Base-by-base conservation (phyloP, 768 basidiomycete genomes). In the Collybiopsis confluens region DNA sequence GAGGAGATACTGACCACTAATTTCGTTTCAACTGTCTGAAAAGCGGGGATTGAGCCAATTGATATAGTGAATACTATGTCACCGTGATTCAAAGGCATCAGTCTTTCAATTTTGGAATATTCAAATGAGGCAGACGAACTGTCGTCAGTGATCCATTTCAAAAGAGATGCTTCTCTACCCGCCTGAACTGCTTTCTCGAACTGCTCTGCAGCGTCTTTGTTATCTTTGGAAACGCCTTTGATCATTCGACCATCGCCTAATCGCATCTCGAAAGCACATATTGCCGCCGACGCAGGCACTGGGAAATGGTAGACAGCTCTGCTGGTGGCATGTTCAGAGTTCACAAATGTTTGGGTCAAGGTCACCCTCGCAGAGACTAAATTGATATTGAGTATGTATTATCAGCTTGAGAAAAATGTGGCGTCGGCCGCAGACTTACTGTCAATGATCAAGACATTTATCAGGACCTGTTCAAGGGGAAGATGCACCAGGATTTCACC, bases 241-340 rank as follows among this genome's bases (percentile, higher is more conserved):
- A 85, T 63, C 3, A 68, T 58, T 0, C 71, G 64, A 6, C 73
- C 76, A 55, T 81, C 73, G 13, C 71, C 69, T 10, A 72, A 68
- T 36, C 67, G 68, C 64, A 83, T 73, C 30, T 74, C 66, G 59
- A 86, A 86, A 0, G 73, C 74, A 54, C 80, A 83, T 7, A 83
- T 71, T 0, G 80, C 81, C 0, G 77, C 78, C 27, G 68, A 70
- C 1, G 74, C 77, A 0, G 83, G 85, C 4, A 85, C 72, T 8
- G 83, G 82, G 57, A 86, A 85, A 36, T 74, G 69, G 62, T 83
- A 86, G 28, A 78, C 73, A 24, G 77, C 79, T 43, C 74, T 68
- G 37, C 64, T 62, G 0, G 80, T 81, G 1, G 71, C 60, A 33
- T 55, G 56, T 8, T 65, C 61, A 2, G 67, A 57, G 54, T 81